phyloP scores from a whole-genome alignment of 2,329 filamentous ascomycete species.

The Phyllosticta capitalensis region DNA sequence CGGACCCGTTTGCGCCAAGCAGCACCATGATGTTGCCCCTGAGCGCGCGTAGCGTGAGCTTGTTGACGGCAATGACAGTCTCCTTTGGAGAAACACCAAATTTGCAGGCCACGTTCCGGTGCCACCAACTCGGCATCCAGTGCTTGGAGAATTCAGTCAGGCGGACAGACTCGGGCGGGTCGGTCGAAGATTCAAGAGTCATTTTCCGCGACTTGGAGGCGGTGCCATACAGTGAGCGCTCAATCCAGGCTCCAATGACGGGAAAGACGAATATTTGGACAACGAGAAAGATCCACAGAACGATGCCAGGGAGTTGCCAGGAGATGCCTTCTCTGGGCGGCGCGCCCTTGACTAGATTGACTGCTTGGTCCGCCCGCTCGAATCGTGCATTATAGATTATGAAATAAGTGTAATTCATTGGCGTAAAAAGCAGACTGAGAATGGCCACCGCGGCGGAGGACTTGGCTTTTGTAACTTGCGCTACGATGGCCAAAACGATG shows the following conservation, averaged over 20 bases:
- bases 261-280: conserved; percentile 73
- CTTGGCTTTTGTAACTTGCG: conserved; percentile 61
- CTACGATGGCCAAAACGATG: conserved; percentile 69
- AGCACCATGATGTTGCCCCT: conserved; percentile 79
- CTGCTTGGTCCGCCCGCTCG: conserved; percentile 51
- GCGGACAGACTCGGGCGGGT: conserved; percentile 39
- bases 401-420: conserved; percentile 82
- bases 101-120: conserved; percentile 35
- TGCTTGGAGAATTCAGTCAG: conserved; percentile 68
- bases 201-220: conserved; percentile 46
- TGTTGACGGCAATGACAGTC: conserved; percentile 68
- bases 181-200: conserved; percentile 19
- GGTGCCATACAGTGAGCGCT: conserved; percentile 67
- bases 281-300: conserved; percentile 66
- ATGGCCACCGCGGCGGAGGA: conserved; percentile 56
- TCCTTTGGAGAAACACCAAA: conserved; percentile 43
- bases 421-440: conserved; percentile 69
- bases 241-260: conserved; percentile 62
- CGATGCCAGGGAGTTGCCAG: conserved; percentile 63
- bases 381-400: conserved; percentile 68
- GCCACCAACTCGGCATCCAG: conserved; percentile 58
- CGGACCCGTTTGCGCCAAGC: conserved; percentile 80
- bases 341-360: conserved; percentile 52
- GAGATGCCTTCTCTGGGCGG: conserved; percentile 34
- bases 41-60: conserved; percentile 59